Conservation (phyloP, 2,329 filamentous ascomycete species). For the Pezicula rhizophila region DNA sequence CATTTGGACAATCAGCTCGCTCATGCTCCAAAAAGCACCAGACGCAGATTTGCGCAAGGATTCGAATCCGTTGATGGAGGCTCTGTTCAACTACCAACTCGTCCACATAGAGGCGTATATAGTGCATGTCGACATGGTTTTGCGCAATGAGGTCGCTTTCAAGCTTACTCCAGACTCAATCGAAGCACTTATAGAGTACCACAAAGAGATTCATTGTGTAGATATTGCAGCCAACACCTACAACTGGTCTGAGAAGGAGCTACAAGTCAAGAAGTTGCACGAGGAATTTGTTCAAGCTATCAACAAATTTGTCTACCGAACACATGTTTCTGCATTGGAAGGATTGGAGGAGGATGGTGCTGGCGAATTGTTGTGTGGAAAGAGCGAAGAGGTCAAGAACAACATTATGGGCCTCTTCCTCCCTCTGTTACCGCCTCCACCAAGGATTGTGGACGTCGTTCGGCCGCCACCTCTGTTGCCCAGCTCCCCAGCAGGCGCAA, state of each 20-base stretch:
- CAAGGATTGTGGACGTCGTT: conserved; percentile 82
- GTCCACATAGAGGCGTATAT: conserved; percentile 95
- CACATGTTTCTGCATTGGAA: conserved; percentile 81
- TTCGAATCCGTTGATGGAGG: conserved; percentile 75
- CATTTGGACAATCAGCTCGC: conserved; percentile 88
- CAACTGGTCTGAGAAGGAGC: conserved; percentile 94
- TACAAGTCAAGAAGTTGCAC: conserved; percentile 94
- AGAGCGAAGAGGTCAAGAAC: conserved; percentile 88
- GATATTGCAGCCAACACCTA: conserved; percentile 85
- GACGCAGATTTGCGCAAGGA: conserved; percentile 80
- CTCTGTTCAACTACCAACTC: conserved; percentile 87
- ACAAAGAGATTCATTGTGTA: conserved; percentile 90
- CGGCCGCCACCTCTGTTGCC: conserved; percentile 80
- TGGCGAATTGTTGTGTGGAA: conserved; percentile 85
- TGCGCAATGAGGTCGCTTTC: conserved; percentile 94
- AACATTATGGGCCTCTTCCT: conserved; percentile 79
- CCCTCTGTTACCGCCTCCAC: conserved; percentile 78
- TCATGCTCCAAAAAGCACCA: conserved; percentile 88
- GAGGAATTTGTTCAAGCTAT: conserved; percentile 93
- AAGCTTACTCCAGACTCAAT: conserved; percentile 96
- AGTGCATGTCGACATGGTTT: conserved; percentile 98
- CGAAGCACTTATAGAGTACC: conserved; percentile 86
- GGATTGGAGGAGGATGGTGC: conserved; percentile 94
- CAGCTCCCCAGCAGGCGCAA: conserved; percentile 67
- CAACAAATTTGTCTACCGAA: conserved; percentile 95